Percentiles rank a stretch among this genome's conserved stretches.
phyloP scores from a whole-genome alignment of 1,139 yeast genomes.

The Nakaseomyces uthaithaninus region DNA sequence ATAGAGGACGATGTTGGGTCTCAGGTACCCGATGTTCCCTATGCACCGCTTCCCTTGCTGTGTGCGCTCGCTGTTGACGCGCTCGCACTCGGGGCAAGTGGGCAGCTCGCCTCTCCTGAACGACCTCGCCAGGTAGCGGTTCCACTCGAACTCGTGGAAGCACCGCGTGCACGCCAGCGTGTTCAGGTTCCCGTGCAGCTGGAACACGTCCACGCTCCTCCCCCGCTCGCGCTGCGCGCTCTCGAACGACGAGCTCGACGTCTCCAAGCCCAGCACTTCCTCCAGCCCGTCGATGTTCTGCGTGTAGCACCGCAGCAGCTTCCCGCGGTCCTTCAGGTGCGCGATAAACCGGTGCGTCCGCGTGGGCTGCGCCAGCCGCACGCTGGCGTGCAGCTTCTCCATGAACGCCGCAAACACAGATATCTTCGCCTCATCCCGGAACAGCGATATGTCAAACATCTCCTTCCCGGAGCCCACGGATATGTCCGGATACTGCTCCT shows the following conservation, averaged over 20 bases:
- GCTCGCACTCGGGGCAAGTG: conserved; percentile 47
- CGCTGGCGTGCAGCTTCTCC: conserved; percentile 50
- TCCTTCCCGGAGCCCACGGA: conserved; percentile 70
- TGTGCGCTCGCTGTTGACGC: conserved; percentile 37
- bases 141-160: conserved; percentile 54
- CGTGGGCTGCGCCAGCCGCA: conserved; percentile 66
- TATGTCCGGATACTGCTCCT: conserved; percentile 51
- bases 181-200: conserved; percentile 84
- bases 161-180: conserved; percentile 68
- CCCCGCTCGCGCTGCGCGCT: conserved; percentile 31
- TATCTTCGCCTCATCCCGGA: conserved; percentile 54
- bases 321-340: conserved; percentile 53
- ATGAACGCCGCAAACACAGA: conserved; percentile 56
- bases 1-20: conserved; percentile 79
- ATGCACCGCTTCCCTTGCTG: conserved; percentile 65
- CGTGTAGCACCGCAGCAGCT: conserved; percentile 74
- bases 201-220: conserved; percentile 70
- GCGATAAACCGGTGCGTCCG: conserved; percentile 74
- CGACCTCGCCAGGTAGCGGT: conserved; percentile 40
- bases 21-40: conserved; percentile 62
- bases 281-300: conserved; percentile 53
- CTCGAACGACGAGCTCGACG: conserved; percentile 21
- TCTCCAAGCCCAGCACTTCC: conserved; percentile 29
- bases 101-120: conserved; percentile 38
- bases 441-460: conserved; percentile 75